Percentiles rank a stretch among this genome's conserved stretches.
Conservation (phyloP, 2,329 filamentous ascomycete genomes). For the Colletotrichum plurivorum region DNA sequence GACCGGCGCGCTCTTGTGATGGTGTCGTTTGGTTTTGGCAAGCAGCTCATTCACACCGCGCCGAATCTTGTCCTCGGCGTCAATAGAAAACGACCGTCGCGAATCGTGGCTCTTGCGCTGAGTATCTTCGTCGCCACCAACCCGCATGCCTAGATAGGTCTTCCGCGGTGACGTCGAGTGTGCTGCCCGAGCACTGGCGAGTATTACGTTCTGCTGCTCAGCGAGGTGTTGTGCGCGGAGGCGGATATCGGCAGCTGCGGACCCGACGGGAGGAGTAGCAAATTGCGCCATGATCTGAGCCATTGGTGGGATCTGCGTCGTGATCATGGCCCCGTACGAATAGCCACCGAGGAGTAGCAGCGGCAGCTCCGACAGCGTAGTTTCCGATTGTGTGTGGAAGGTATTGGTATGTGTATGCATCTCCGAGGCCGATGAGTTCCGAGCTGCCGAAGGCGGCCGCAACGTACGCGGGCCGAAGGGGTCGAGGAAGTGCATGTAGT, state of each 20-base stretch:
- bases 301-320: constrained; percentile 78
- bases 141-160: constrained; percentile 57
- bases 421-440: constrained; percentile 24
- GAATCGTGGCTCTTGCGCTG: constrained; percentile 58
- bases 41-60: constrained; percentile 64
- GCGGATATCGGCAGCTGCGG: constrained; percentile 77
- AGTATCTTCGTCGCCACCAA: constrained; percentile 64
- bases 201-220: constrained; percentile 69
- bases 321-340: constrained; percentile 90
- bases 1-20: constrained; percentile 35
- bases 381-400: constrained; percentile 1
- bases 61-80: constrained; percentile 63
- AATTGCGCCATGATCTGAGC: constrained; percentile 73
- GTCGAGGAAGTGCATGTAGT: constrained; percentile 77
- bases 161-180: constrained; percentile 45
- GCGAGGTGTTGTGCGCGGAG: constrained; percentile 79
- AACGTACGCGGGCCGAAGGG: constrained; percentile 47
- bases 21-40: constrained; percentile 54
- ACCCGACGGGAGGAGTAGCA: constrained; percentile 63
- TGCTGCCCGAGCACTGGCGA: constrained; percentile 53
- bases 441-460: constrained; percentile 7
- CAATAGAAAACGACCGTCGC: constrained; percentile 54
- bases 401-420: background rate
- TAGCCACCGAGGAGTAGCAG: constrained; percentile 81
- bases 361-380: constrained; percentile 42